Evolutionary conservation across 257 asterid species (phyloP).

Genomic region (Primulina huaijiensis): DNA sequence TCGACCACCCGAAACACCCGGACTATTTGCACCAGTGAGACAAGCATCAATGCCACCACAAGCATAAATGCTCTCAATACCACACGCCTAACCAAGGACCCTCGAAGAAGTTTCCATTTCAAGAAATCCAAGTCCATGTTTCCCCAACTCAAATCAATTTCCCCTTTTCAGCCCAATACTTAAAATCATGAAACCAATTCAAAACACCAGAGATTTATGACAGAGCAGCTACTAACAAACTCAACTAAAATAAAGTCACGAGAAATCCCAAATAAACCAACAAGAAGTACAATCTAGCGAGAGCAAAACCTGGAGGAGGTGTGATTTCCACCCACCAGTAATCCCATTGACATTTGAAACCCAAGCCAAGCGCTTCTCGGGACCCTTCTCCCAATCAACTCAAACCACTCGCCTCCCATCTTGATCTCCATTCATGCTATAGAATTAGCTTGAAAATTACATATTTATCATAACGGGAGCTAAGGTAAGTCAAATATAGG

Average conservation of each 20-base stretch:
- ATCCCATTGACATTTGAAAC: constrained; percentile 39
- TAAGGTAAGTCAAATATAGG: too few relatives aligned
- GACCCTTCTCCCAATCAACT: constrained; percentile 29
- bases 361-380: constrained; percentile 40
- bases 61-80: constrained; percentile 53
- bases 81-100: constrained; percentile 50
- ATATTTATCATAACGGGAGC: too few relatives aligned
- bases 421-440: too few relatives aligned
- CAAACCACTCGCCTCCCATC: constrained; percentile 11
- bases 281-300: constrained; percentile 31
- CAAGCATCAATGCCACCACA: constrained; percentile 44
- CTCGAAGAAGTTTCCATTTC: constrained; percentile 31
- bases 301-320: constrained; percentile 55
- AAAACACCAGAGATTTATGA: too few relatives aligned
- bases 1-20: constrained; percentile 29
- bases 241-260: too few relatives aligned
- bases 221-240: too few relatives aligned
- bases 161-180: too few relatives aligned
- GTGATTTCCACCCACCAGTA: constrained; percentile 62
- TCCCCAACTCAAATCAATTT: neutral
- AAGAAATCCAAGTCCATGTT: constrained; percentile 33
- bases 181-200: too few relatives aligned
- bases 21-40: constrained; percentile 32
- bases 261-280: too few relatives aligned
- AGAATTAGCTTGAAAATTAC: too few relatives aligned